A percentile compares a stretch with the other conserved stretches of the same genome.
Conservation (phyloP, 2,329 filamentous ascomycete genomes). For the Trichocomaceae sp. region DNA sequence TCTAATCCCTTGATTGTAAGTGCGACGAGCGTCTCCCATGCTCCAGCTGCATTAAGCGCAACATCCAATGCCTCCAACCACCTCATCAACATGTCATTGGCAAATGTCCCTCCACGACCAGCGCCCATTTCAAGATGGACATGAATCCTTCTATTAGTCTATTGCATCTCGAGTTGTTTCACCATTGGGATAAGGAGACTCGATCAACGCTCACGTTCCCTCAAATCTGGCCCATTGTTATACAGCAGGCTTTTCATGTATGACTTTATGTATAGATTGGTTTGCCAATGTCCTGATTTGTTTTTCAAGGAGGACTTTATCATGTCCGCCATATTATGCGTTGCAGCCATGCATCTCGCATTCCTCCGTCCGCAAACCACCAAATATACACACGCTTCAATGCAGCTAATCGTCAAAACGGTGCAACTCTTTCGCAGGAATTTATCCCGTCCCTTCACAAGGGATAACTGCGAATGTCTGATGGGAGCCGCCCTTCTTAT, state of each 20-base stretch:
- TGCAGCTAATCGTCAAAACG: background rate
- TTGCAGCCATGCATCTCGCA: slow-evolving; percentile 1
- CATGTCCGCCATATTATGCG: slow-evolving; percentile 3
- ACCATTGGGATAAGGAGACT: slow-evolving; percentile 5
- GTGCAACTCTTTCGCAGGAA: background rate
- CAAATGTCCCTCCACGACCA: background rate
- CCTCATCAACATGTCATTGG: background rate
- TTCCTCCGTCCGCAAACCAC: background rate
- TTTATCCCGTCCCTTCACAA: background rate
- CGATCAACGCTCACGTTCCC: background rate
- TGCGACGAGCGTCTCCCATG: background rate
- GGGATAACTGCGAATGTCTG: background rate
- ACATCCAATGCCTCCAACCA: slow-evolving; percentile 1
- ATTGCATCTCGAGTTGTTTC: background rate
- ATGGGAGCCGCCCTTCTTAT: too few species aligned
- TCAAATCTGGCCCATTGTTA: background rate
- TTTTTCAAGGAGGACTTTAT: slow-evolving; percentile 1
- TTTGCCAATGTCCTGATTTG: background rate
- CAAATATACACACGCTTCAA: slow-evolving; percentile 1
- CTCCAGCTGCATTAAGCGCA: slow-evolving; percentile 1
- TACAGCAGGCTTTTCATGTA: slow-evolving; percentile 2
- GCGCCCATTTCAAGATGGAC: background rate
- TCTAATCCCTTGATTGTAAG: too few species aligned
- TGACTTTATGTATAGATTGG: background rate
- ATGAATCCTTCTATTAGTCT: background rate